Base-by-base conservation (phyloP, 164 flowering plant genomes). In the Taxillus chinensis region DNA sequence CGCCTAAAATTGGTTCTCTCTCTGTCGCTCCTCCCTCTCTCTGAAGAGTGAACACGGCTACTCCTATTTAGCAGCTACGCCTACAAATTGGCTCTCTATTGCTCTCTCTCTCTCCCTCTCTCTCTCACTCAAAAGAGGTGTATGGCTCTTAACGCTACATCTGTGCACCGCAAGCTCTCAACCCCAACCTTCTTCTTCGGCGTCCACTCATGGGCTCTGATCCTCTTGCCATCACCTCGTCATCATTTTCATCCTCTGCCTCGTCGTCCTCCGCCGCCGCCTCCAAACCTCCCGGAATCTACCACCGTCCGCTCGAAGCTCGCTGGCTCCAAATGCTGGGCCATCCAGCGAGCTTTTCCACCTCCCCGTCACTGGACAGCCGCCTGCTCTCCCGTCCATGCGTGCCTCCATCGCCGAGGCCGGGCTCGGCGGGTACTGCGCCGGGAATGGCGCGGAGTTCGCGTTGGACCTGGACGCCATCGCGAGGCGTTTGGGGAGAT, bases 161-260 rank as follows among this genome's bases (percentile, higher is more conserved):
- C 51, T 7, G 13, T 48, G 13, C 51, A 48, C 51, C 9, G 13
- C 13, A 27, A 51, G 7, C 41, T 77, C 62, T 50, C 60, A 4
- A 71, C 59, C 51, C 77, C 61, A 2, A 71, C 73, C 16, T 45
- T 71, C 8, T 48, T 63, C 61, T 75, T 56, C 42, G 75, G 74
- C 41, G 16, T 75, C 62, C 55, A 41, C 17, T 42, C 73, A 67
- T 71, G 82, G 82, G n/a, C 69, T 41, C 7, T 69, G 15, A 53
- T 78, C 3, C 38, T 70, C 3, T 39, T 4, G 57, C 41, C 62
- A 17, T 61, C 15, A 41, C 42, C 16, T 62, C 6, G 10, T 62
- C 63, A 12, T 60, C 62, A 8, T 66, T n/a, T 17, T 69, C n/a
- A 10, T 72, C 9, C 8, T 53, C 10, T 39, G 66, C 14, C 4